Base-by-base conservation (phyloP, 176 grass and related monocot species). In the Aegilops bicornis region DNA sequence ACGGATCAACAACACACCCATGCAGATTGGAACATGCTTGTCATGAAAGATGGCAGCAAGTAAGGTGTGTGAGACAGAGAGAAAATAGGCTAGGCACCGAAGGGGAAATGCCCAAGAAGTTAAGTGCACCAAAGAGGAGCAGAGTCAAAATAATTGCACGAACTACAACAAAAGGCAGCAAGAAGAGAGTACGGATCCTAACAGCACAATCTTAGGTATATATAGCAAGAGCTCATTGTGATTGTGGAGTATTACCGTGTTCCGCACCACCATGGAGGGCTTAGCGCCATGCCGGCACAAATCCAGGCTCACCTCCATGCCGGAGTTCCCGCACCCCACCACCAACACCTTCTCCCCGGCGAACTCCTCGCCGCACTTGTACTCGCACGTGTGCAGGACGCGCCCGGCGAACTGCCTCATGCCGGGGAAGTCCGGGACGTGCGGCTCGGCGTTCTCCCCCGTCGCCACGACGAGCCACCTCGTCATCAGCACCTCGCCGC, bases 301-400 rank as follows among this genome's bases (percentile, higher is more conserved):
- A 87, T 99, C 97, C 78, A 99, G 73, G 87, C 97, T 94, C 81
- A 99, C 92, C 91, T 99, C 97, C 97, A 96, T 99, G 71, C 97
- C 97, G 67, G 97, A 99, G 81, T 99, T 99, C 73, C 97, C 97
- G 76, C 97, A 99, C 4, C 97, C 97, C 1, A 99, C 72, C 14
- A 99, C 97, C 48, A 99, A 62, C 39, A 99, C 97, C 87, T 93
- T 99, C 66, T 89, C 63, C 16, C 90, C 89, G 10, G 80, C 71
- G n/a, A 96, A 96, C 39, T 87, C 85, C 23, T 83, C 86, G 19
- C 97, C 97, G 10, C 92, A 92, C 83, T 90, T 99, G 97, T 99
- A 99, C n/a, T 47, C 71, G 88, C 92, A 88, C 33, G 97, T 93
- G 78, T 99, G 97, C 45, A 90, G 73, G 30, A 91, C 79, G 42